phyloP scores from a whole-genome alignment of 2,329 filamentous ascomycete genomes.

The Talaromyces piceae region DNA sequence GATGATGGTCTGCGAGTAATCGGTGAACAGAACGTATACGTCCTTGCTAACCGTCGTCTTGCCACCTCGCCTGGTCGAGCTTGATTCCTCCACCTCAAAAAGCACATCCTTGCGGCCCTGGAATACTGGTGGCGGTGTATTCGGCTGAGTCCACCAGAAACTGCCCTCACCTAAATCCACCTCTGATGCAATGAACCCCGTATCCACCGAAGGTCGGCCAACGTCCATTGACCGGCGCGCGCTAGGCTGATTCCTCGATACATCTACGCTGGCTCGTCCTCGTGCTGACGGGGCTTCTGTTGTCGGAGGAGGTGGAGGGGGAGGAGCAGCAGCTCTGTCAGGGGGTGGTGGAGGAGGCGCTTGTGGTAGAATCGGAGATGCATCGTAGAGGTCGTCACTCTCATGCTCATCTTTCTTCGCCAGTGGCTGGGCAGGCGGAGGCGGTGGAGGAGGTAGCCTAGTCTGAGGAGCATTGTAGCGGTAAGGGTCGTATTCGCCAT shows the following conservation, averaged over 20 bases:
- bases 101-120: slow-evolving; percentile 77
- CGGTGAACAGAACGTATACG: slow-evolving; percentile 81
- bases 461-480: slow-evolving; percentile 40
- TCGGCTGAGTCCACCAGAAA: slow-evolving; percentile 81
- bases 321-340: slow-evolving; percentile 40
- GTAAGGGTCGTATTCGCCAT: slow-evolving; percentile 47
- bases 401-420: slow-evolving; percentile 24
- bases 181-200: slow-evolving; percentile 80
- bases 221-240: slow-evolving; percentile 66
- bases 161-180: slow-evolving; percentile 67
- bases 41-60: slow-evolving; percentile 68
- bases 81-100: slow-evolving; percentile 73
- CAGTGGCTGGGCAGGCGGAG: slow-evolving; percentile 15
- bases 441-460: slow-evolving; percentile 18
- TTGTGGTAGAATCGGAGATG: slow-evolving; percentile 32
- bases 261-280: slow-evolving; percentile 57
- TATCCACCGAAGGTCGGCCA: slow-evolving; percentile 64
- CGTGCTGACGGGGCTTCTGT: slow-evolving; percentile 27
- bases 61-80: slow-evolving; percentile 60
- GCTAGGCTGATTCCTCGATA: slow-evolving; percentile 45
- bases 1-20: slow-evolving; percentile 92
- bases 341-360: slow-evolving; percentile 21
- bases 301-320: slow-evolving; percentile 22
- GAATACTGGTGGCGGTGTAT: slow-evolving; percentile 70
- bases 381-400: slow-evolving; percentile 42